A percentile compares a stretch with the other conserved stretches of the same genome.
phyloP scores from a whole-genome alignment of 1,284 basidiomycete genomes.

The Abortiporus biennis region DNA sequence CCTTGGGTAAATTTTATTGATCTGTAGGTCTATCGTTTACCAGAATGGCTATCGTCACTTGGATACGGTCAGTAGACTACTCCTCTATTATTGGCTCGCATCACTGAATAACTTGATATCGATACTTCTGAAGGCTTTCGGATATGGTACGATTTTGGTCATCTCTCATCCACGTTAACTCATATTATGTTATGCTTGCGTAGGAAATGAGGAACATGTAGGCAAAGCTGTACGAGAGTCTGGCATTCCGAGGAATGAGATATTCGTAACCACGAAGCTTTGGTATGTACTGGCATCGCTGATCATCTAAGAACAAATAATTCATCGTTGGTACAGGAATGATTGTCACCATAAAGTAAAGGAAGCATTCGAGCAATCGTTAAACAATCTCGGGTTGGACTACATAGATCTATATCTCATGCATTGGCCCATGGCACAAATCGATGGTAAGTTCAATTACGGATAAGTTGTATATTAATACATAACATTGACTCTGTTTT shows the following conservation, averaged over 20 bases:
- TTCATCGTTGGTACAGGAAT: not conserved
- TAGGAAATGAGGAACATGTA: conserved; percentile 28
- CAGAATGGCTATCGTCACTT: conserved; percentile 13
- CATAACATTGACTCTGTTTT: not conserved
- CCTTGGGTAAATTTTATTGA: not conserved
- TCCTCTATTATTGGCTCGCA: not conserved
- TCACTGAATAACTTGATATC: not conserved
- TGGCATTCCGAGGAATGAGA: conserved; percentile 27
- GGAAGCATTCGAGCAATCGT: conserved; percentile 47
- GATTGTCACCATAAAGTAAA: conserved; percentile 11
- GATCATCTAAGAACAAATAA: too few relatives aligned
- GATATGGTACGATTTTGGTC: conserved; percentile 4
- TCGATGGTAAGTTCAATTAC: conserved; percentile 10
- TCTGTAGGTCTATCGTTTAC: not conserved
- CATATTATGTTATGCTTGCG: not conserved
- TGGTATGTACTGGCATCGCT: not conserved
- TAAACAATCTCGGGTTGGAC: conserved; percentile 47
- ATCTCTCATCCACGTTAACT: not conserved
- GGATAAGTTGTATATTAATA: not conserved
- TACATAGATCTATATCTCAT: conserved; percentile 46
- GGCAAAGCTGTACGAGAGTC: conserved; percentile 31
- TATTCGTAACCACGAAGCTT: conserved; percentile 28
- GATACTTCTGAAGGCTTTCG: conserved; percentile 4
- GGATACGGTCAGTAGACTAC: conserved; percentile 8
- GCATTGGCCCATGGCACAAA: conserved; percentile 16